These are phyloP conservation scores for Westerdykella ornata DNA, from an alignment of 2,329 filamentous ascomycete species.

Conservation along the genomic window DNA sequence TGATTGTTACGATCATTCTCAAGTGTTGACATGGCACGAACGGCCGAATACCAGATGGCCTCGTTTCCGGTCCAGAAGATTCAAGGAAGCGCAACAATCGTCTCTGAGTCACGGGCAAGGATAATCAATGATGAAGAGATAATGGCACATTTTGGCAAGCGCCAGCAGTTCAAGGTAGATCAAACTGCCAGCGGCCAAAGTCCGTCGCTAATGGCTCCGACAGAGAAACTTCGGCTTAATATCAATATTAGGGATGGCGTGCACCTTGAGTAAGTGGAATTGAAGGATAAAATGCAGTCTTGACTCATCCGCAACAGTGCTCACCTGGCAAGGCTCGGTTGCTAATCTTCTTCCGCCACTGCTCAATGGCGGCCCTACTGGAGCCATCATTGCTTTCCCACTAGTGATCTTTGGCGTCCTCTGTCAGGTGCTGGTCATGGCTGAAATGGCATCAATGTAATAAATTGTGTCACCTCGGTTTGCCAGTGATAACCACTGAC, in stretches of 20 bases:
- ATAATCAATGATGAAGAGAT: constrained; percentile 5
- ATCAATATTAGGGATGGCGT: constrained; percentile 5
- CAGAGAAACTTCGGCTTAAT: constrained; percentile 10
- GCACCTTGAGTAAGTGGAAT: constrained; percentile 4
- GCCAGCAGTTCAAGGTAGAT: constrained; percentile 6
- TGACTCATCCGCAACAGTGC: constrained; percentile 2
- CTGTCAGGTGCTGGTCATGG: constrained; percentile 9
- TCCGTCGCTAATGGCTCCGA: not conserved
- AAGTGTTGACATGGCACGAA: too few species aligned
- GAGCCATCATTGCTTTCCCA: constrained; percentile 8
- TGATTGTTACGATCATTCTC: too few species aligned
- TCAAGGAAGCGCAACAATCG: not conserved
- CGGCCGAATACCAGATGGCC: not conserved
- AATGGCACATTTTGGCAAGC: constrained; percentile 8
- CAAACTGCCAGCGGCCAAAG: not conserved
- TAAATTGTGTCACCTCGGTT: not conserved
- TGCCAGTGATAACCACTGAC: not conserved
- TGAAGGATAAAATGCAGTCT: not conserved
- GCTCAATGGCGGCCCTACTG: constrained; percentile 12
- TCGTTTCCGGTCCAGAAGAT: not conserved
- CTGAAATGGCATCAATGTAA: constrained; percentile 14
- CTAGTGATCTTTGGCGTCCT: constrained; percentile 11
- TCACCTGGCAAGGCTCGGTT: constrained; percentile 7
- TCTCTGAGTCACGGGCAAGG: not conserved
- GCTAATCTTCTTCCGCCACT: constrained; percentile 3